phyloP scores from a whole-genome alignment of 768 basidiomycete genomes.

The Tulasnella sp. region DNA sequence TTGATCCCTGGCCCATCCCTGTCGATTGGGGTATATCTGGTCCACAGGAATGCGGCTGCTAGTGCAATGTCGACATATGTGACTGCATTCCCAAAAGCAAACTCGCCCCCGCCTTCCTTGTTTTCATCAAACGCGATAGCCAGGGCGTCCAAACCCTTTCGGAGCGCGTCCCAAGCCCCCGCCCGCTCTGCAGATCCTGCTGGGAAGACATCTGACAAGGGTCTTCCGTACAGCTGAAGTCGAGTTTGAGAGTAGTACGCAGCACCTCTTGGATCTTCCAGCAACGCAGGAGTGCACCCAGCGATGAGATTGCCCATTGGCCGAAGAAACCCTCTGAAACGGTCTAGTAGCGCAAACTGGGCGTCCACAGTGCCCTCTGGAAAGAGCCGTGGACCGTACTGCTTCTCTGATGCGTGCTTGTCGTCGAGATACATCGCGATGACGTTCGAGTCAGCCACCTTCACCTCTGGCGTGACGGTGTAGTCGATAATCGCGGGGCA shows the following conservation, averaged over 20 bases:
- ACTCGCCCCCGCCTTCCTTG: background rate
- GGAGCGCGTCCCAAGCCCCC: background rate
- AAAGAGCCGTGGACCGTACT: conserved; percentile 46
- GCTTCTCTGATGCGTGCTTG: conserved; percentile 52
- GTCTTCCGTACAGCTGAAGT: background rate
- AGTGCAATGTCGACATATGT: conserved; percentile 66
- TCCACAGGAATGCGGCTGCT: conserved; percentile 62
- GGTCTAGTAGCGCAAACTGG: conserved; percentile 58
- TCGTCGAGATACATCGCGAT: conserved; percentile 66
- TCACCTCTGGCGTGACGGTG: conserved; percentile 33
- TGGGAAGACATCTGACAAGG: background rate
- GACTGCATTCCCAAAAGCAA: conserved; percentile 46
- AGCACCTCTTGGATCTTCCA: background rate
- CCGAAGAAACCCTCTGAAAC: conserved; percentile 52
- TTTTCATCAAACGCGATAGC: conserved; percentile 1
- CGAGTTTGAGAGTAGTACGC: conserved; percentile 4
- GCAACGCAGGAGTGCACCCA: conserved; percentile 34
- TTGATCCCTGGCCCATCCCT: background rate
- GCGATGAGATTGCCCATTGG: conserved; percentile 60
- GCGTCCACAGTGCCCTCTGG: conserved; percentile 60
- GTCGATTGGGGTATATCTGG: conserved; percentile 58
- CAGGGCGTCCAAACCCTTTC: background rate
- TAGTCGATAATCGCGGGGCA: conserved; percentile 61
- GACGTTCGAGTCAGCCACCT: conserved; percentile 43
- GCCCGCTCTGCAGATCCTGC: background rate